Conservation (phyloP, 768 basidiomycete genomes). For the Tricholoma flavovirens region DNA sequence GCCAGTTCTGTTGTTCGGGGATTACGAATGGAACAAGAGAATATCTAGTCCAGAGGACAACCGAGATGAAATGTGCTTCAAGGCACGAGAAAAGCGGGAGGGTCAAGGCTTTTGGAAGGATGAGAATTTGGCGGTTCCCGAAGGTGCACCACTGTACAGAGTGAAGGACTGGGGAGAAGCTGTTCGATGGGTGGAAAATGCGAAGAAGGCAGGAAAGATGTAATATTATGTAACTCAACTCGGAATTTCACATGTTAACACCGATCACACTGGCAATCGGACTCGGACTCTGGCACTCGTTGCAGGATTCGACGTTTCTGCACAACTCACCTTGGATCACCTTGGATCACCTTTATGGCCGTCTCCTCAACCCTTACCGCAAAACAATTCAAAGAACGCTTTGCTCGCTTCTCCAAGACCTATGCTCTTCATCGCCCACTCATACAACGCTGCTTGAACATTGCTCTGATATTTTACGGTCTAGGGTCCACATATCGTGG, state of each 20-base stretch:
- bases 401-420: constrained; percentile 39
- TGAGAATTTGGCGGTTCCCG: constrained; percentile 44
- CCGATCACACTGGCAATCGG: too few relatives aligned
- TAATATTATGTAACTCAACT: background rate
- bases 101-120: constrained; percentile 54
- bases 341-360: background rate
- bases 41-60: constrained; percentile 40
- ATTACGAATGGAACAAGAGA: constrained; percentile 72
- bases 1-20: constrained; percentile 66
- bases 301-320: background rate
- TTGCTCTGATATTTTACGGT: constrained; percentile 66
- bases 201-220: background rate
- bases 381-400: constrained; percentile 23
- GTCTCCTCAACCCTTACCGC: background rate
- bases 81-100: constrained; percentile 40
- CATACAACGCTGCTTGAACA: constrained; percentile 67
- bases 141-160: constrained; percentile 42
- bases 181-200: constrained; percentile 38
- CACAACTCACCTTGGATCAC: too few relatives aligned
- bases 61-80: constrained; percentile 49
- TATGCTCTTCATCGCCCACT: constrained; percentile 65
- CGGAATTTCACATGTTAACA: background rate
- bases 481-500: constrained; percentile 57
- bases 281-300: too few relatives aligned
- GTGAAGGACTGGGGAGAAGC: constrained; percentile 64